These are phyloP conservation scores for Agrostemma githago DNA, from an alignment of 148 eudicot species.

Conservation along the genomic window DNA sequence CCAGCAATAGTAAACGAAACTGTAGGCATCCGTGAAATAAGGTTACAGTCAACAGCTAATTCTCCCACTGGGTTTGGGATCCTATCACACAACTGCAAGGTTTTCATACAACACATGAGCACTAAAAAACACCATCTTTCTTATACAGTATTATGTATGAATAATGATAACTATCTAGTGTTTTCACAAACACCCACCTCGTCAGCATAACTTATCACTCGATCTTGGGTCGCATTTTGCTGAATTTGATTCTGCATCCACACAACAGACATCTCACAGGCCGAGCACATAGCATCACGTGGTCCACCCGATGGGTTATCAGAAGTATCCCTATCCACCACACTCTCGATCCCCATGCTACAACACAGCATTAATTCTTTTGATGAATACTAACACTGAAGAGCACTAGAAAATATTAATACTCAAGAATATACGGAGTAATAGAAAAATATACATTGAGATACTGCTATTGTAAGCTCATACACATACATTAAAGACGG, in stretches of 20 bases:
- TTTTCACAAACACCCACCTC: conserved; percentile 37
- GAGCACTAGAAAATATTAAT: not conserved
- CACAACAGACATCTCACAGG: conserved; percentile 92
- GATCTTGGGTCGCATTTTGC: conserved; percentile 69
- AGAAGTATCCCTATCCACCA: conserved; percentile 43
- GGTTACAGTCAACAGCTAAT: conserved; percentile 65
- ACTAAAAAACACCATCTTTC: not conserved
- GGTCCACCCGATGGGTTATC: conserved; percentile 37
- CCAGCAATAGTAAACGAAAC: conserved; percentile 82
- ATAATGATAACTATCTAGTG: not conserved
- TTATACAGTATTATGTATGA: not conserved
- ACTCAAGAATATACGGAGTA: not conserved
- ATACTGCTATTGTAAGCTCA: too few relatives aligned
- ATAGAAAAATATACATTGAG: not conserved
- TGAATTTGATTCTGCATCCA: conserved; percentile 82
- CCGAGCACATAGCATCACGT: conserved; percentile 56
- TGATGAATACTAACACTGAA: not conserved
- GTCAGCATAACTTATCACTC: conserved; percentile 51
- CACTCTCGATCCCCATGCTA: conserved; percentile 77
- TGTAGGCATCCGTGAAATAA: conserved; percentile 59
- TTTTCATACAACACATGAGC: conserved; percentile 6
- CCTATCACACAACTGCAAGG: conserved; percentile 65
- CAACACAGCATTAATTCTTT: conserved; percentile 5
- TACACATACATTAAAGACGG: too few relatives aligned
- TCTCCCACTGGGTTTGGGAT: conserved; percentile 75